A percentile compares a stretch with the other conserved stretches of the same genome.
phyloP scores from a whole-genome alignment of 2,329 filamentous ascomycete species.

The Bipolaris cookei region DNA sequence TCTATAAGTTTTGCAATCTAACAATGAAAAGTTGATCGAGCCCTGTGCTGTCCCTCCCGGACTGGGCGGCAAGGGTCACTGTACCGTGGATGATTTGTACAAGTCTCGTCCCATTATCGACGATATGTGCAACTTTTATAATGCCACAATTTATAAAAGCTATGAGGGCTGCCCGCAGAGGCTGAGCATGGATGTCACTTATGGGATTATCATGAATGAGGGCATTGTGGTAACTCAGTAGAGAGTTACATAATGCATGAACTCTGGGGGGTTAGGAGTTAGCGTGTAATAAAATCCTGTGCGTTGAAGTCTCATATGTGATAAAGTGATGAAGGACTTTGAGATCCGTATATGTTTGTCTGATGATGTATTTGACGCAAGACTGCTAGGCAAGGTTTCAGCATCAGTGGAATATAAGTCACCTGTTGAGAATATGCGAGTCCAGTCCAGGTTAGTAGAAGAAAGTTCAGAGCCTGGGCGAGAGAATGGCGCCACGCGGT shows the following conservation, averaged over 20 bases:
- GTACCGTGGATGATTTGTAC: slow-evolving; percentile 17
- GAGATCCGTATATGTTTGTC: too few relatives aligned
- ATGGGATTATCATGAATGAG: slow-evolving; percentile 20
- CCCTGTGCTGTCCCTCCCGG: slow-evolving; percentile 25
- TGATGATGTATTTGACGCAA: too few relatives aligned
- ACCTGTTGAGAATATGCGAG: too few relatives aligned
- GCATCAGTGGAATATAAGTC: too few relatives aligned
- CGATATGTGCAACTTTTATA: slow-evolving; percentile 37
- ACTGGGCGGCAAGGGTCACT: slow-evolving; percentile 20
- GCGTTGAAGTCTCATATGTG: background rate
- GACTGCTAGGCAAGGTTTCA: too few relatives aligned
- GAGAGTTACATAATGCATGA: background rate
- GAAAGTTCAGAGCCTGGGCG: too few relatives aligned
- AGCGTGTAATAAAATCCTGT: background rate
- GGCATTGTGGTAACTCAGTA: slow-evolving; percentile 9
- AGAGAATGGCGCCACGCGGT: too few relatives aligned
- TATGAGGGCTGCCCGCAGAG: slow-evolving; percentile 21
- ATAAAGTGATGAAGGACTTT: too few relatives aligned
- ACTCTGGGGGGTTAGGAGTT: background rate
- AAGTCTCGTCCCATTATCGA: slow-evolving; percentile 27
- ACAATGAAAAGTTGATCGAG: slow-evolving; percentile 22
- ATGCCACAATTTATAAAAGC: slow-evolving; percentile 30
- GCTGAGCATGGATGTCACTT: slow-evolving; percentile 29
- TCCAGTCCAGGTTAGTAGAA: too few relatives aligned
- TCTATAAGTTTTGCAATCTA: background rate